Evolutionary conservation across 2,329 filamentous ascomycete species (phyloP), one percentile per base, ranked within the genome.

Genomic region (Sclerotinia trifoliorum): DNA sequence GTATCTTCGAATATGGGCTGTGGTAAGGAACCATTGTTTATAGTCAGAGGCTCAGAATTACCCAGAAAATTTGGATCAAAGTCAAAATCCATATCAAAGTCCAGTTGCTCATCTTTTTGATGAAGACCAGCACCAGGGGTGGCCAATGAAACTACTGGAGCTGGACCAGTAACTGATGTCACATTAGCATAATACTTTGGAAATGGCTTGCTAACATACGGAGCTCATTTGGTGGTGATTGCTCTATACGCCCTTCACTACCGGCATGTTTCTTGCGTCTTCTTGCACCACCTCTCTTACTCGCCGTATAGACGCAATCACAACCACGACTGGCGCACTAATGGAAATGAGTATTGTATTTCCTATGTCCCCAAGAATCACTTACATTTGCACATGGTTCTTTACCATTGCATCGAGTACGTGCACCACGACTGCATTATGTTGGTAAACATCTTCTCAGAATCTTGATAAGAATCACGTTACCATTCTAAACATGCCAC

Each of bases 401-500:
- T 55, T 81, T 79, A 52, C 82, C 82, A 74, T 83, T 81, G 72
- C 82, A 83, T 71, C 82, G 79, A 62, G 80, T 83, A 60, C 81
- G 78, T 48, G 81, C 81, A 63, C 80, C 78, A 68, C 81, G 80
- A 74, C 82, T 83, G 24, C 10, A 19, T 51, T n/a, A 60, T 35
- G 13, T 68, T 62, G 63, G 42, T 46, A 24, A 42, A 48, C 44
- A 26, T 55, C 42, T 17, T 39, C 21, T 21, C 19, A 51, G 15
- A 35, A 62, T 51, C 35, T 6, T 10, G 44, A 32, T 49, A 17
- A 39, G 46, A 62, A n/a, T 32, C 46, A 48, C 44, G 80, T 69
- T 79, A 84, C 82, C 82, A 84, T 65, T 82, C 80, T 68, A 84
- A 78, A 71, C 83, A 84, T 29, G 83, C 83, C 63, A 82, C 78